Base-by-base conservation (phyloP, 257 asterid genomes). In the Verbena officinalis region DNA sequence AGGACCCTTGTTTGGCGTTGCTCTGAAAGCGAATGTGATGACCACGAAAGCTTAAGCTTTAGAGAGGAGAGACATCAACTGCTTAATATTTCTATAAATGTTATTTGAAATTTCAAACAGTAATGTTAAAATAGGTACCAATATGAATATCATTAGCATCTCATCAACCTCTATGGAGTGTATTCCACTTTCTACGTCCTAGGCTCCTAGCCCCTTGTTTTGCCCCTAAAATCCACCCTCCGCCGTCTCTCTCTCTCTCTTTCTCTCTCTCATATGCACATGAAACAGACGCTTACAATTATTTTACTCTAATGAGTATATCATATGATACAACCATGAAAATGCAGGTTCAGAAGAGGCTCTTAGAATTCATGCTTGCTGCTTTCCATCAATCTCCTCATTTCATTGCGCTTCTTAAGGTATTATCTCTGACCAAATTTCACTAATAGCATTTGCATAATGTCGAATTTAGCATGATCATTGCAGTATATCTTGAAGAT, bases 361-460 rank as follows among this genome's bases (percentile, higher is more conserved):
- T 92, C 74, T 51, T 89, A 53, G 96, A 92, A 75, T 90, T 92
- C 83, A 62, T 92, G 85, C 97, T 92, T 66, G 77, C 97, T 64
- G 85, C 88, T 72, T 89, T 92, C 55, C 84, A 80, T 61, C 85
- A 82, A 62, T 82, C 95, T 68, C 98, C 98, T 75, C 78, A 78
- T 69, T 83, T 89, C 68, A 77, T 92, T 76, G 96, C 97, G 36
- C 78, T 92, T 64, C 84, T 92, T 53, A 92, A 92, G 97, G 97
- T 90, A 77, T n/a, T n/a, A 59, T 62, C 59, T 59, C 39, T 65
- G 44, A 55, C 23, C 12, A 34, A 58, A 31, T 71, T 61, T 33
- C 13, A 1, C 46, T n/a, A 22, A 14, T 59, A 24, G 12, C 7
- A 33, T 13, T 57, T 13, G 48, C 5, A 34, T 48, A 36, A 64